Percentiles rank a stretch among this genome's conserved stretches.
Conservation (phyloP, 768 basidiomycete genomes). For the Kwoniella sp. region DNA sequence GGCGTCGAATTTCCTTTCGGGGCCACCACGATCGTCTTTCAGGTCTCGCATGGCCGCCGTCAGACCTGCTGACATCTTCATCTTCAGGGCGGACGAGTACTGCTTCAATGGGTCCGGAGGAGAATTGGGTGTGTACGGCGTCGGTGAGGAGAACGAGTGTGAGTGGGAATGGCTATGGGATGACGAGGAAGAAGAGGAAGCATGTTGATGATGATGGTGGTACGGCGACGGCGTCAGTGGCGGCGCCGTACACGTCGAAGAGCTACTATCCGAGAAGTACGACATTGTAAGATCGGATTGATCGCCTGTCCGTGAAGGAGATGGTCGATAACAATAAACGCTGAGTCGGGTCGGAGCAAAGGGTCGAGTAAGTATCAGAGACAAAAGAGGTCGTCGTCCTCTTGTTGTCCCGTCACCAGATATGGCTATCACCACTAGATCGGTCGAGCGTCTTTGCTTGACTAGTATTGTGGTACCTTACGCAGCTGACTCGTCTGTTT, state of each 20-base stretch:
- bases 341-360: not conserved
- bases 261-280: conserved; percentile 20
- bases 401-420: not conserved
- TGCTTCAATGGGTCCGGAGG: conserved; percentile 33
- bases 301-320: not conserved
- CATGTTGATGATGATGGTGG: conserved; percentile 3
- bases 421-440: no score
- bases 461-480: not conserved
- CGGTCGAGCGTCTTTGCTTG: no score
- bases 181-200: conserved; percentile 1
- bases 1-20: conserved; percentile 24
- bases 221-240: conserved; percentile 16
- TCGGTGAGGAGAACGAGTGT: conserved; percentile 11
- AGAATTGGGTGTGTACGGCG: conserved; percentile 15
- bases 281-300: conserved; percentile 10
- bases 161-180: not conserved
- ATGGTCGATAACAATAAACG: not conserved
- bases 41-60: conserved; percentile 35
- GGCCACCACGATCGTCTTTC: conserved; percentile 30
- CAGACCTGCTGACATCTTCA: conserved; percentile 28
- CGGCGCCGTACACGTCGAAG: conserved; percentile 19
- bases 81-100: conserved; percentile 33
- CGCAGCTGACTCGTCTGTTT: not conserved
- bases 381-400: not conserved
- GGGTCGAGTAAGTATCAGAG: not conserved